Percentiles rank a stretch among this genome's conserved stretches.
These are phyloP conservation scores for Dryas integrifolia DNA, from an alignment of 331 rosid species.

Conservation along the genomic window DNA sequence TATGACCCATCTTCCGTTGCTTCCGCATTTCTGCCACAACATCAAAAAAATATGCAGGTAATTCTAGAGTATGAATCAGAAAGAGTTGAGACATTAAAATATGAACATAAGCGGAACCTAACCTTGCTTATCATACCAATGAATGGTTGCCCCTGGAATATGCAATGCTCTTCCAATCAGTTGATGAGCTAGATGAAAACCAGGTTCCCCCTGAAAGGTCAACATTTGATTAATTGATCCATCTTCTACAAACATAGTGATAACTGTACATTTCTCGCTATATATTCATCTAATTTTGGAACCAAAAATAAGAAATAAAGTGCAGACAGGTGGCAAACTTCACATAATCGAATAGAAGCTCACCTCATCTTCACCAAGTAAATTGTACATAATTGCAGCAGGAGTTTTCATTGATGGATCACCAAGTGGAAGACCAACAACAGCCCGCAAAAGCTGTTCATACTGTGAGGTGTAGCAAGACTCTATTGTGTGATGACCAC, in stretches of 20 bases:
- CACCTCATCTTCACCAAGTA: conserved; percentile 89
- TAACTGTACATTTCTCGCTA: not conserved
- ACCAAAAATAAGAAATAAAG: not conserved
- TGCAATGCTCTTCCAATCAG: conserved; percentile 62
- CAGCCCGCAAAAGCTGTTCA: conserved; percentile 89
- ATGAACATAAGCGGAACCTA: conserved; percentile 20
- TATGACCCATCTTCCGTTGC: conserved; percentile 91
- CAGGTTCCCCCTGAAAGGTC: conserved; percentile 68
- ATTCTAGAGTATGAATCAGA: conserved; percentile 17
- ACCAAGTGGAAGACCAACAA: conserved; percentile 89
- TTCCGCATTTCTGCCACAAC: conserved; percentile 66
- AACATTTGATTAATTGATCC: not conserved
- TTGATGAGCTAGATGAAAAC: conserved; percentile 70
- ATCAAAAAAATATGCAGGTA: conserved; percentile 11
- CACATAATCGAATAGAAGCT: not conserved
- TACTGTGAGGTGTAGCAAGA: conserved; percentile 81
- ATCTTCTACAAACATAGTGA: not conserved
- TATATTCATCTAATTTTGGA: not conserved
- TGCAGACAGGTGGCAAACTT: not conserved
- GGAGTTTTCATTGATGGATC: conserved; percentile 75
- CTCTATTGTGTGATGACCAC: conserved; percentile 89
- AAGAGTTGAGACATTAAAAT: not conserved
- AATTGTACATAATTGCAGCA: conserved; percentile 80
- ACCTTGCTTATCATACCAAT: conserved; percentile 97
- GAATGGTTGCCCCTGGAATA: conserved; percentile 68